phyloP scores from a whole-genome alignment of 2,329 filamentous ascomycete species.

The Cordyceps tenuipes region DNA sequence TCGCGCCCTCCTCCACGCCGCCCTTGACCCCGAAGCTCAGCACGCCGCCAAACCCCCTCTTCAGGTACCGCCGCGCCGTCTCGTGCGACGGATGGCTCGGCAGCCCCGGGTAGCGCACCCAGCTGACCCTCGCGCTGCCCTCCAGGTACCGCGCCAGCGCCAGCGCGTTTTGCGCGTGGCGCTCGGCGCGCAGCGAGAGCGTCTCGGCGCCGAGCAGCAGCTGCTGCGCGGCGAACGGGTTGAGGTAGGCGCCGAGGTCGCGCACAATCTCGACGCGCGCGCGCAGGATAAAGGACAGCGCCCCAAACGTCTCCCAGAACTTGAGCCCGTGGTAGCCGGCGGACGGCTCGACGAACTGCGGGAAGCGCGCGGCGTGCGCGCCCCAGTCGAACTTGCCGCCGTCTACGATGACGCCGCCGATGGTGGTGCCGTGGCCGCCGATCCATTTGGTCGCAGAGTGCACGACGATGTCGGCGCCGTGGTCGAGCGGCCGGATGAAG shows the following conservation, averaged over 20 bases:
- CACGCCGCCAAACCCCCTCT: conserved; percentile 79
- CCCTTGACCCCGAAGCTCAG: conserved; percentile 91
- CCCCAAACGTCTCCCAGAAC: conserved; percentile 88
- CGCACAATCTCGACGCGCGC: conserved; percentile 84
- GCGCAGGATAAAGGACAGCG: conserved; percentile 73
- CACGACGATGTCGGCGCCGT: conserved; percentile 88
- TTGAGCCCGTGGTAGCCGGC: conserved; percentile 88
- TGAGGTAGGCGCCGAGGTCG: conserved; percentile 74
- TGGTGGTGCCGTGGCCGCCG: conserved; percentile 87
- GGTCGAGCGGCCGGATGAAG: conserved; percentile 76
- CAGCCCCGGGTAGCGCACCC: conserved; percentile 91
- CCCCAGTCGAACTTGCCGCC: conserved; percentile 93
- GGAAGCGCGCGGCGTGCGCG: conserved; percentile 73
- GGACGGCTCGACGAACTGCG: conserved; percentile 82
- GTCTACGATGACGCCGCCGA: conserved; percentile 80
- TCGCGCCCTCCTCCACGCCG: conserved; percentile 70
- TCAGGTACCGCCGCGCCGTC: conserved; percentile 78
- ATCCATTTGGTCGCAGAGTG: conserved; percentile 98
- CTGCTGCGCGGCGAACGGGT: conserved; percentile 89
- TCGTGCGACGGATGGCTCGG: conserved; percentile 72
- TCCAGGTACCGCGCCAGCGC: conserved; percentile 76
- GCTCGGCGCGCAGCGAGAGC: conserved; percentile 73
- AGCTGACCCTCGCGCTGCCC: conserved; percentile 73
- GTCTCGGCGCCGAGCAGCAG: conserved; percentile 86
- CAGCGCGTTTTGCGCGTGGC: conserved; percentile 78